Percentiles rank a stretch among this genome's conserved stretches.
Conservation (phyloP, 2,329 filamentous ascomycete genomes). For the Beauveria varroae region DNA sequence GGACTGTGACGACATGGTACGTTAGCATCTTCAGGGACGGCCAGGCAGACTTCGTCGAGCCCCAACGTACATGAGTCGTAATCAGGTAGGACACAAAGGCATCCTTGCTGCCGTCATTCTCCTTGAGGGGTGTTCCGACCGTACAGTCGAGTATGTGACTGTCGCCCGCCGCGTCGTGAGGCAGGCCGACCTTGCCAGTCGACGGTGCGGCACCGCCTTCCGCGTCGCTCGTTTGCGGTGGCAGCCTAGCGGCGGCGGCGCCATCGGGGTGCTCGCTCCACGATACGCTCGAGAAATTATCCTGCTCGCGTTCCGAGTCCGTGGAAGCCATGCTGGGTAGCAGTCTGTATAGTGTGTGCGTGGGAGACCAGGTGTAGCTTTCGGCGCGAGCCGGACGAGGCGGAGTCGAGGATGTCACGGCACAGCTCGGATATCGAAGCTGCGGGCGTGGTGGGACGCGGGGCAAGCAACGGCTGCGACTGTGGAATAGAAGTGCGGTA, state of each 20-base stretch:
- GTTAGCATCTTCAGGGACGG: neutral
- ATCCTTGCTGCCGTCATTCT: conserved; percentile 94
- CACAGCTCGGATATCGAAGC: neutral
- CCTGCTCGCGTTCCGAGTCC: conserved; percentile 34
- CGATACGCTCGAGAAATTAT: conserved; percentile 75
- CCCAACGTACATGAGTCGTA: conserved; percentile 64
- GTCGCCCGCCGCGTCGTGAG: conserved; percentile 56
- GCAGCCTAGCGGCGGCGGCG: conserved; percentile 5
- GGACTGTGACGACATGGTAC: conserved; percentile 48
- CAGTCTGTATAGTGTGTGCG: neutral
- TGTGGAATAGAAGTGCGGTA: too few species aligned
- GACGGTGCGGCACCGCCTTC: conserved; percentile 14
- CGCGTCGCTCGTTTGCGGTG: neutral
- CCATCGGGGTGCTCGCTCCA: conserved; percentile 58
- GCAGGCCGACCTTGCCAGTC: conserved; percentile 12
- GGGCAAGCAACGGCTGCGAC: too few species aligned
- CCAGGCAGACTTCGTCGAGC: neutral
- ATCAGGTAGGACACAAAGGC: conserved; percentile 94
- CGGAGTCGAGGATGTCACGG: conserved; percentile 4
- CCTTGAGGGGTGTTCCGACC: conserved; percentile 80
- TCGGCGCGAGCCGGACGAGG: conserved; percentile 8
- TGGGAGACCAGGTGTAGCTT: neutral
- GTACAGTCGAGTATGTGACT: conserved; percentile 74
- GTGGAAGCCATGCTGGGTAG: neutral
- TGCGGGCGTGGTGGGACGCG: neutral